Base-by-base conservation (phyloP, 805 yeast species). In the Monosporozyma aquatica region DNA sequence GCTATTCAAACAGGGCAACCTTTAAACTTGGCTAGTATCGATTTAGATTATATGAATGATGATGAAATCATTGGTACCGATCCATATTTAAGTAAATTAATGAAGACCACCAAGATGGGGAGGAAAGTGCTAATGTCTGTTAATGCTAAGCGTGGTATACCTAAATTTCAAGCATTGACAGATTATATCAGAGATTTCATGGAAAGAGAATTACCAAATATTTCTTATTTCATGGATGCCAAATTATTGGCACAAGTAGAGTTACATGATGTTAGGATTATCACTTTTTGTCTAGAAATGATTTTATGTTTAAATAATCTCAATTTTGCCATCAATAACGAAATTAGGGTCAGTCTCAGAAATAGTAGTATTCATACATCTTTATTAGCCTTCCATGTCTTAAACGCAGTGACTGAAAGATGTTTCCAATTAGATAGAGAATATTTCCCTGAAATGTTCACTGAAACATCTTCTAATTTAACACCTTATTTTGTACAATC, bases 1-100 rank as follows among this genome's bases (percentile, higher is more conserved):
- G 45, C 65, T 1, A 48, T 52, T 21, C 51, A 51, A 25, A 48
- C 50, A 17, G 67, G 67, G 0, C 45, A 45, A 5, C 52, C 56
- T 2, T 28, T 55, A 22, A 37, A 43, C 6, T 25, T 35, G 42
- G 52, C 4, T n/a, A 37, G 14, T 18, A 26, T 20, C 4, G 51
- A 43, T 29, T n/a, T 36, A 28, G 45, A 44, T 38, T 26, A 37
- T 18, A 42, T 47, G 25, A 47, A 40, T 22, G n/a, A 25, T 1
- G 38, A 21, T 8, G 27, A n/a, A 10, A 18, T 17, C 3, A 21
- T 13, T 13, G 30, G 17, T 24, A 22, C 43, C 37, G 8, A 29
- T 30, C 4, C 25, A 45, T 6, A 41, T 40, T 30, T 37, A 38
- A 34, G 51, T 52, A 40, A 43, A n/a, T 11, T 49, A 18, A 49